These are phyloP conservation scores for Suhomyces kunorum DNA, from an alignment of 1,139 yeast genomes.

Conservation along the genomic window DNA sequence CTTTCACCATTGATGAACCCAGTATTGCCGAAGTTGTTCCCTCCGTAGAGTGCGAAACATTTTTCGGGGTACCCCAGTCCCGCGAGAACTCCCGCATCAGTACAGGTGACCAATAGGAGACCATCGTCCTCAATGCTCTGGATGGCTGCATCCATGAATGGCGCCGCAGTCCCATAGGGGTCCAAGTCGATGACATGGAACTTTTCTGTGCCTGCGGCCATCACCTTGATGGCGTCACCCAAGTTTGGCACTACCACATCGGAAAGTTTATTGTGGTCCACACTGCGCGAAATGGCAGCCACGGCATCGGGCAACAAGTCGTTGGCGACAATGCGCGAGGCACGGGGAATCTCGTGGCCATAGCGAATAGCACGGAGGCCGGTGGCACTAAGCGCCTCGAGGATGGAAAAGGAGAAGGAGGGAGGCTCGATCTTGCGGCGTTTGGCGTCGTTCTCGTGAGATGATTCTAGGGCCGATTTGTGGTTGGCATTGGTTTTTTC, in stretches of 20 bases:
- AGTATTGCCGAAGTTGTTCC: slow-evolving; percentile 67
- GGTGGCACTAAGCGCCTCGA: slow-evolving; percentile 93
- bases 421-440: slow-evolving; percentile 5
- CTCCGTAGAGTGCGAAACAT: slow-evolving; percentile 92
- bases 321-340: slow-evolving; percentile 76
- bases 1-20: slow-evolving; percentile 69
- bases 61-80: slow-evolving; percentile 97
- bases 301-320: slow-evolving; percentile 88
- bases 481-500: background rate
- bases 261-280: slow-evolving; percentile 60
- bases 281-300: slow-evolving; percentile 71
- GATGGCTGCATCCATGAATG: slow-evolving; percentile 88
- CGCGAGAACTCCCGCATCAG: slow-evolving; percentile 93
- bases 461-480: background rate
- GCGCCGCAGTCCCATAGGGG: slow-evolving; percentile 97
- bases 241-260: slow-evolving; percentile 60
- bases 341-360: slow-evolving; percentile 82
- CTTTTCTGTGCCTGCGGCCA: slow-evolving; percentile 51
- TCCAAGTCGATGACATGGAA: slow-evolving; percentile 91
- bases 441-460: slow-evolving; percentile 1
- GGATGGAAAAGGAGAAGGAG: slow-evolving; percentile 48
- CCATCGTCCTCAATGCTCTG: slow-evolving; percentile 84
- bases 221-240: slow-evolving; percentile 86
- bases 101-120: slow-evolving; percentile 83
- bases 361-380: slow-evolving; percentile 93